Evolutionary conservation across 345 rosid species (phyloP), one percentile per base, ranked within the genome.

Genomic region (Salix exigua): DNA sequence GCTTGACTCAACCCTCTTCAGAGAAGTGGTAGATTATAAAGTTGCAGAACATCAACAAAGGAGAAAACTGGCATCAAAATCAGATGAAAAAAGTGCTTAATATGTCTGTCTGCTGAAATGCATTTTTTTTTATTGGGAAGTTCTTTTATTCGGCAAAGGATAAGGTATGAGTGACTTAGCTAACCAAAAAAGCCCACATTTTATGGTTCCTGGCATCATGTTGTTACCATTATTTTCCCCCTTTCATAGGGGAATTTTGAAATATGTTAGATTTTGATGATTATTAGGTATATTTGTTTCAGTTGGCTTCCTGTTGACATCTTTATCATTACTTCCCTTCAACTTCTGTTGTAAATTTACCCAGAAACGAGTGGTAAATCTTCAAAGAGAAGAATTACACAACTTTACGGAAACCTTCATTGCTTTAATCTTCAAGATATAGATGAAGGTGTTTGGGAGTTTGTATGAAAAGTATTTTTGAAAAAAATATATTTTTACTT

Each of bases 1-100:
- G 75, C 94, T 93, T 31, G 98, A 93, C 65, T 79, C 96, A 40
- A 82, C 46, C 75, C 81, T 93, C 72, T 96, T 93, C 73, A 88
- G 92, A 19, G 98, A 93, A 82, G 98, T 96, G 55, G 94, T 96
- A 67, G 97, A 93, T 85, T 91, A 91, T 80, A 92, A 96, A 88
- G 97, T 91, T 1, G 96, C 96, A 0, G 98, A 96, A 82, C 98
- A 93, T 85, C 93, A 89, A 73, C 99, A 96, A 78, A 89, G 98
- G 78, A 88, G 70, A 76, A 89, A 91, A 82, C 85, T 96, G 66
- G 94, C 93, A 11, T 72, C 77, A 42, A 78, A 78, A 78, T 31
- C 82, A 7, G 74, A 71, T 38, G 73, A 73, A 40, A 70, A 75
- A 21, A 64, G 44, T 40, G 58, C 23, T 6, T 68, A 30, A 50